phyloP scores from a whole-genome alignment of 208 protist genomes.

The Tritrichomonas musculus region DNA sequence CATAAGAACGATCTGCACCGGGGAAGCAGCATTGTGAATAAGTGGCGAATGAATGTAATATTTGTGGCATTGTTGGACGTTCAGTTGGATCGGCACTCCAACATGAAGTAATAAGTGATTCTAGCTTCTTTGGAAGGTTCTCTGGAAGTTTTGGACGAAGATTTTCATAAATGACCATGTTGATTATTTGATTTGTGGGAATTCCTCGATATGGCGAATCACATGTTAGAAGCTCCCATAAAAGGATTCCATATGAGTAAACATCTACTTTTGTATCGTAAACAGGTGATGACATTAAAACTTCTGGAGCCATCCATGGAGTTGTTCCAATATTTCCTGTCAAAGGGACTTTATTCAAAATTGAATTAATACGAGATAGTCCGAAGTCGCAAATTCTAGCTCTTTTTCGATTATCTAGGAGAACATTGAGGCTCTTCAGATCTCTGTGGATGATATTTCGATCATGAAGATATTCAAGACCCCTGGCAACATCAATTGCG shows the following conservation, averaged over 20 bases:
- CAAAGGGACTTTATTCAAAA: not conserved
- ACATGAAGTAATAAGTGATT: not conserved
- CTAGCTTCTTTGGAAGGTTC: not conserved
- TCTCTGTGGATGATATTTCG: constrained; percentile 52
- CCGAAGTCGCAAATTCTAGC: not conserved
- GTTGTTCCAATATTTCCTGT: constrained; percentile 22
- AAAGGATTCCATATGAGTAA: constrained; percentile 52
- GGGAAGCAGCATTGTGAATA: not conserved
- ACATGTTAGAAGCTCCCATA: constrained; percentile 54
- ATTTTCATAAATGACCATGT: not conserved
- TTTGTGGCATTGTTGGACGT: not conserved
- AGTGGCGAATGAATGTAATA: not conserved
- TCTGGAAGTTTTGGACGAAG: not conserved
- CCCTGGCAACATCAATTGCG: constrained; percentile 44
- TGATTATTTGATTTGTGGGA: not conserved
- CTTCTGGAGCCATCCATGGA: constrained; percentile 24
- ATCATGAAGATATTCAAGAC: constrained; percentile 54
- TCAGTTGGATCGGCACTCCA: not conserved
- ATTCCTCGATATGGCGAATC: constrained; percentile 38
- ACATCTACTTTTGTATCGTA: constrained; percentile 50
- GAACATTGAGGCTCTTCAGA: constrained; percentile 51
- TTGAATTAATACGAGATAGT: not conserved
- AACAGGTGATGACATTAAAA: not conserved
- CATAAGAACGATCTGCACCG: not conserved
- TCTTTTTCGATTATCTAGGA: constrained; percentile 33